Evolutionary conservation across 2,329 filamentous ascomycete species (phyloP).

Genomic region (Lecanosticta acicola): DNA sequence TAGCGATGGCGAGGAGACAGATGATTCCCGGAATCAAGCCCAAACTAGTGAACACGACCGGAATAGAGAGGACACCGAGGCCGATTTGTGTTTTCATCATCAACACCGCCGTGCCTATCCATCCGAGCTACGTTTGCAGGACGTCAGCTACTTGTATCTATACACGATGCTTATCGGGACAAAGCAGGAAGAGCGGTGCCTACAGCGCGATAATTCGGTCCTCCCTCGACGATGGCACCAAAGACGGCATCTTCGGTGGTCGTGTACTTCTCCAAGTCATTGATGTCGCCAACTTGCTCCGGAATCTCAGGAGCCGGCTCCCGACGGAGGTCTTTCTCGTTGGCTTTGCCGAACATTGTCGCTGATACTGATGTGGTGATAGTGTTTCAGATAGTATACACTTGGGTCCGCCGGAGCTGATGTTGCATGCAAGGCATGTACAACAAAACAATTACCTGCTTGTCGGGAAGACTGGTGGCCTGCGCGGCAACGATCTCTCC

Average conservation of each 20-base stretch:
- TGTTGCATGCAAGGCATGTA: no score
- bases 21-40: constrained; percentile 46
- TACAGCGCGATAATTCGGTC: constrained; percentile 26
- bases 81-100: constrained; percentile 45
- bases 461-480: no score
- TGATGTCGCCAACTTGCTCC: neutral
- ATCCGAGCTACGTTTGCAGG: constrained; percentile 33
- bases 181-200: neutral
- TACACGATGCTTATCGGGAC: neutral
- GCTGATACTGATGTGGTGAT: no score
- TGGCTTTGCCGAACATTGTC: neutral
- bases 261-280: neutral
- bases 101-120: constrained; percentile 38
- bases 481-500: no score
- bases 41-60: constrained; percentile 39
- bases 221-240: constrained; percentile 14
- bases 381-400: no score
- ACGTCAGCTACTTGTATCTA: neutral
- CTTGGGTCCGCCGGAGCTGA: no score
- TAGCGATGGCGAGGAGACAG: constrained; percentile 34
- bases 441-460: no score
- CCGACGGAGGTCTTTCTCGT: neutral
- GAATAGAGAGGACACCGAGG: constrained; percentile 44
- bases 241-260: constrained; percentile 14
- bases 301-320: neutral